Percentiles rank a stretch among this genome's conserved stretches.
phyloP scores from a whole-genome alignment of 1,284 basidiomycete genomes.

The Microstroma glucosiphilum region DNA sequence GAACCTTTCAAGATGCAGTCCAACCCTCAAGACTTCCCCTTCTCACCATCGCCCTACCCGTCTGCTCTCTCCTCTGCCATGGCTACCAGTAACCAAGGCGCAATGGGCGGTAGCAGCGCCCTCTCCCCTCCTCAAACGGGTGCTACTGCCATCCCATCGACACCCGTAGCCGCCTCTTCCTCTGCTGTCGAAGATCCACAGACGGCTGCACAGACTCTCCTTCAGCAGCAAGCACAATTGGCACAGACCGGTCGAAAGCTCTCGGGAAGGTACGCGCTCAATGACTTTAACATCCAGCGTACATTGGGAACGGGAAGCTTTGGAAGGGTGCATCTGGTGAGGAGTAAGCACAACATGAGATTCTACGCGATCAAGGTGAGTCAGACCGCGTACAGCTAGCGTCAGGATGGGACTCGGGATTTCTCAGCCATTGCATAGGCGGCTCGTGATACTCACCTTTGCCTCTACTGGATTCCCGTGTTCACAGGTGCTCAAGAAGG shows the following conservation, averaged over 20 bases:
- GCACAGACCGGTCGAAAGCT: conserved; percentile 24
- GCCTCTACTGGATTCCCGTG: not conserved
- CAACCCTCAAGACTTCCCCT: not conserved
- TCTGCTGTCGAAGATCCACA: not conserved
- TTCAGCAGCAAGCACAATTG: conserved; percentile 4
- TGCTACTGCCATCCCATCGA: not conserved
- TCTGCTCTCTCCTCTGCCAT: not conserved
- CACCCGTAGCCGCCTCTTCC: not conserved
- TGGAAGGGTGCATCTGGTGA: conserved; percentile 46
- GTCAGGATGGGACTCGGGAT: no score
- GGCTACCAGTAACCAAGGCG: not conserved
- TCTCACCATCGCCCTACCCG: not conserved
- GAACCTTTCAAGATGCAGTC: conserved; percentile 3
- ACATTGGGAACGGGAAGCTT: conserved; percentile 48
- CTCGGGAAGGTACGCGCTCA: conserved; percentile 44
- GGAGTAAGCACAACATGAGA: conserved; percentile 42
- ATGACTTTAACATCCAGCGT: conserved; percentile 42
- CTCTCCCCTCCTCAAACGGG: no score
- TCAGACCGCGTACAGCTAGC: not conserved
- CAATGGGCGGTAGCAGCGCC: not conserved
- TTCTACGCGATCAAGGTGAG: conserved; percentile 48
- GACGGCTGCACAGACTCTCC: not conserved
- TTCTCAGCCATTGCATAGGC: no score
- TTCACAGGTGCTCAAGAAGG: conserved; percentile 46
- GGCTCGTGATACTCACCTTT: not conserved